Conservation (phyloP, 768 basidiomycete species). For the Leccinum subgranulosum region DNA sequence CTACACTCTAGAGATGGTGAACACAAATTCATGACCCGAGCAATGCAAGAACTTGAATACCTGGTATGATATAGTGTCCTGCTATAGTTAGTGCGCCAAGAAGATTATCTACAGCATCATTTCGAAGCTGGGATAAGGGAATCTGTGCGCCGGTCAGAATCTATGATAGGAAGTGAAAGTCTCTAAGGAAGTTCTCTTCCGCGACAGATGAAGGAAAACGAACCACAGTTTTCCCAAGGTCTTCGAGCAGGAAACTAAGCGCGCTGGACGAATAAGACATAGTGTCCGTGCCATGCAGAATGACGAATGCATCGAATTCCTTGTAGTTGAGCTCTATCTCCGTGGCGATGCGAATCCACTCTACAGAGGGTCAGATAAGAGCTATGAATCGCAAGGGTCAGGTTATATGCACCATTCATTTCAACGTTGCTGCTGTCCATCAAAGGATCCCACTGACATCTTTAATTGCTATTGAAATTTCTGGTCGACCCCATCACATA, state of each 20-base stretch:
- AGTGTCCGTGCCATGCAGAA: constrained; percentile 89
- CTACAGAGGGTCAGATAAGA: constrained; percentile 36
- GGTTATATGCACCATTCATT: constrained; percentile 55
- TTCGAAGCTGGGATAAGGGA: constrained; percentile 85
- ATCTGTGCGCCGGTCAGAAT: constrained; percentile 94
- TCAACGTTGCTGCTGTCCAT: constrained; percentile 90
- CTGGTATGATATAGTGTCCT: constrained; percentile 89
- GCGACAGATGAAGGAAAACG: constrained; percentile 8
- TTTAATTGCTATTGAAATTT: constrained; percentile 1
- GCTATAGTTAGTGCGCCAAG: constrained; percentile 87
- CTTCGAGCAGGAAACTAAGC: constrained; percentile 87
- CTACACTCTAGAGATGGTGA: constrained; percentile 59
- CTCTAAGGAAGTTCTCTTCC: neutral
- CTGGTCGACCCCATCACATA: constrained; percentile 27
- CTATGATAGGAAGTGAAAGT: constrained; percentile 34
- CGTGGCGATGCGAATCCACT: constrained; percentile 87
- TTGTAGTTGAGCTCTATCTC: constrained; percentile 93
- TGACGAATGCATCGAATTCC: constrained; percentile 83
- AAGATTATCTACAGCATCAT: constrained; percentile 91
- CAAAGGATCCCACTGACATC: constrained; percentile 73
- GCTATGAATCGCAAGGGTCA: neutral
- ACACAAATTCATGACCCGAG: neutral
- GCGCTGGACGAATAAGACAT: constrained; percentile 91
- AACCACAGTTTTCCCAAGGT: constrained; percentile 90
- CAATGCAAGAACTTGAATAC: constrained; percentile 40